Base-by-base conservation (phyloP, 805 yeast genomes). In the Yamadazyma scolyti region DNA sequence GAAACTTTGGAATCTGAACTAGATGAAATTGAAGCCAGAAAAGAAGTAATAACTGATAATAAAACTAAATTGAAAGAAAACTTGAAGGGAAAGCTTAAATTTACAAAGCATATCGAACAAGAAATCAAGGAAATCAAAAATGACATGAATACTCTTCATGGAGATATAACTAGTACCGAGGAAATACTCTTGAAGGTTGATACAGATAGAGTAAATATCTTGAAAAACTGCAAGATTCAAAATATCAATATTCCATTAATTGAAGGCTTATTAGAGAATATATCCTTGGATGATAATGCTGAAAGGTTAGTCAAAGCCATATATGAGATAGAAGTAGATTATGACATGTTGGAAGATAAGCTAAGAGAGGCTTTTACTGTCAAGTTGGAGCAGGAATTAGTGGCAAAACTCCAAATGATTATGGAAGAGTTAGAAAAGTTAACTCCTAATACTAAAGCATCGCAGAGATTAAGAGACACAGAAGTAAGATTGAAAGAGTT, bases 361-460 rank as follows among this genome's bases (percentile, higher is more conserved):
- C 65, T 68, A 35, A 63, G 61, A 43, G 71, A 67, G 36, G 49
- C 52, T 7, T 62, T 66, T 36, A 68, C 56, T 9, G 52, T 48
- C 1, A 60, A 59, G 25, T 48, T 62, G 2, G 73, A 64, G 29
- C 59, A 60, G 5, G 70, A 59, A 30, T 42, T 65, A 12, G 42
- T 46, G 10, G 61, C 50, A 3, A 46, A 44, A 12, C 43, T 54
- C 4, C 65, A 75, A 6, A 49, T 50, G n/a, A 59, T 46, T 14
- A 44, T 42, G 40, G 50, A 54, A 28, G 71, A 71, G 18, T 52
- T 75, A 16, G 68, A 61, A 11, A 46, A 51, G 28, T 60, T 87
- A 46, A 77, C 85, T 19, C 96, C 96, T n/a, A 87, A 87, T 53
- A 66, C 77, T 22, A 82, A 82, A 42, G 96, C 96, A 0, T 61